Base-by-base conservation (phyloP, 1,284 basidiomycete genomes). In the Termitomyces sp. region DNA sequence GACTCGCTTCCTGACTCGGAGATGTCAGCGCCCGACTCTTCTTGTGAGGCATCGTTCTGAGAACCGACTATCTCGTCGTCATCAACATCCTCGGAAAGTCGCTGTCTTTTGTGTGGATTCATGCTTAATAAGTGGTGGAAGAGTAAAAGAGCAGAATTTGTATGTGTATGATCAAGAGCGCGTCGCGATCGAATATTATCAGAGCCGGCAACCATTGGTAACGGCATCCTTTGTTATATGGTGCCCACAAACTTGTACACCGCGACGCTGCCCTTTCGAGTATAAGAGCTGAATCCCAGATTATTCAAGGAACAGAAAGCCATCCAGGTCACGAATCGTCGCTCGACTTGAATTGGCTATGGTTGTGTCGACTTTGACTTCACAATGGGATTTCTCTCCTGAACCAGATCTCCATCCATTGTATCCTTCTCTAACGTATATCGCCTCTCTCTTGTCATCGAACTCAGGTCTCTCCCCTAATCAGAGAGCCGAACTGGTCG, bases 391-490 rank as follows among this genome's bases (percentile, higher is more conserved):
- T 67, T 68, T 88, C 44, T 75, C 77, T 26, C 85, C 83, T 53
- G 86, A 86, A 66, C 89, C 89, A 57, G 88, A 91, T 69, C 73
- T 90, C 40, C 80, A 84, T 66, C 89, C 88, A 44, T 68, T 90
- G 42, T 90, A 88, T 65, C 89, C 89, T 40, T 84, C 81, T 33
- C 77, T 81, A 24, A 62, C 76, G n/a, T 77, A 83, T 64, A 77
- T 90, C 61, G 70, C 81, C 24, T 74, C 78, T 57, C 77, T 85
- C 50, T 74, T 91, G 58, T 82, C 83, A 24, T 73, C 83, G 1
- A 72, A 82, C 65, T 86, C 83, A 44, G 85, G 86, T 44, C 78
- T 92, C 40, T 72, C 79, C 48, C 81, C 84, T 40, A 66, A 73
- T 8, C 87, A 92, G 67, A 87, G 84, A 68, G 70, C 73, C 9